Base-by-base conservation (phyloP, 1,284 basidiomycete species). In the Pyrrhoderma lamaoense region DNA sequence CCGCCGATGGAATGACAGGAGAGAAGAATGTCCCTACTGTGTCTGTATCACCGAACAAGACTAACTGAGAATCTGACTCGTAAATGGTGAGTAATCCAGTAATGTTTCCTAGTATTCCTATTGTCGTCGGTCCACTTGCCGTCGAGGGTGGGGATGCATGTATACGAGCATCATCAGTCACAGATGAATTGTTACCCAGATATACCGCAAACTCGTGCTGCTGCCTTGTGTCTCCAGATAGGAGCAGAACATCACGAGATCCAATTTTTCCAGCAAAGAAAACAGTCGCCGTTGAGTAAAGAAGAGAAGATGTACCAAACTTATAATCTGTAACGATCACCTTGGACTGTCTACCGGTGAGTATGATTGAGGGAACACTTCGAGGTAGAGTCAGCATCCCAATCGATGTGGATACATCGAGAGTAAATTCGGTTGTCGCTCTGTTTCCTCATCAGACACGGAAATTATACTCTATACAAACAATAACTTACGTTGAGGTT, bases 281-380 rank as follows among this genome's bases (percentile, higher is more conserved):
- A 27, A 89, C 68, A 47, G 77, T 72, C 19, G 54, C 52, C n/a
- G 53, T 57, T 16, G 60, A 61, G 42, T 50, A 54, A 4, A 59
- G 23, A 8, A 54, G 44, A 66, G 23, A 89, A 69, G 58, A 54
- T 14, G 8, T 42, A 8, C 61, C 58, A 46, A 62, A 61, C 14
- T 46, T 53, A 45, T 60, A 59, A 52, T 64, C 61, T 1, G 61
- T 62, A 16, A 60, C 59, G 21, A 64, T 66, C 21, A 85, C 65
- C 63, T 85, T 87, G 42, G 81, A 85, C 63, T 87, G 74, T 5
- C 85, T 76, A 3, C 85, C 85, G 25, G 66, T 64, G 14, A 89
- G 73, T 1, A 77, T 76, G 57, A 88, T 78, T 9, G 70, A 60
- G 1, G 69, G 64, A 0, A 69, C 72, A 8, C 74, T 66, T 38